Base-by-base conservation (phyloP, 2,329 filamentous ascomycete genomes). In the Diaporthe sp. region DNA sequence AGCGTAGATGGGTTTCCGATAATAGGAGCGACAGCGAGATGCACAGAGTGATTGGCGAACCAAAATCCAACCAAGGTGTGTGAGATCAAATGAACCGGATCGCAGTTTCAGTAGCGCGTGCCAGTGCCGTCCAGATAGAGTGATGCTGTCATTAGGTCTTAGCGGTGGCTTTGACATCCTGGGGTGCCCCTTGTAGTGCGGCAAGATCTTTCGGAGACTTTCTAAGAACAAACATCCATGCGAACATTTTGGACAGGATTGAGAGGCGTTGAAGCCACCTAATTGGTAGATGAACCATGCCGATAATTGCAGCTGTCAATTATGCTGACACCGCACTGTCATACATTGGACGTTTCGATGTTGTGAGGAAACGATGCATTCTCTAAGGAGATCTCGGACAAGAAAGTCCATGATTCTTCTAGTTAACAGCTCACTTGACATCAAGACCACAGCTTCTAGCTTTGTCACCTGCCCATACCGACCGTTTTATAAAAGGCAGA, bases 71-170 rank as follows among this genome's bases (percentile, higher is more conserved):
- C 30, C 45, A 52, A 52, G 45, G 45, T 38, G 22, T 33, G 45
- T 38, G 42, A 38, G 12, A 35, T 50, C 28, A 17, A 52, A 38
- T 10, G 22, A 28, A 52, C 22, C 8, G 2, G 64, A 52, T 52
- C 38, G 4, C 33, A 9, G 45, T 38, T 52, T 67, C 64, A 38
- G 64, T 35, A 38, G 45, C 22, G 45, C 64, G 28, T 12, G 30
- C 22, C 22, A 25, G 45, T 52, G 30, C 45, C 33, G 13, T 35
- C 22, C n/a, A n/a, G 28, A 28, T 35, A 17, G 45, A 67, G 64
- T 67, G 64, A 67, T 67, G 64, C 45, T 67, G 64, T 67, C 64
- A 67, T 67, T 19, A 15, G 7, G 30, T 35, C 45, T 52, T 67
- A 67, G 45, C 45, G 45, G 45, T 38, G 33, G 45, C 45, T 67